phyloP scores from a whole-genome alignment of 495 filamentous ascomycete genomes.

The Tuber aestivum region DNA sequence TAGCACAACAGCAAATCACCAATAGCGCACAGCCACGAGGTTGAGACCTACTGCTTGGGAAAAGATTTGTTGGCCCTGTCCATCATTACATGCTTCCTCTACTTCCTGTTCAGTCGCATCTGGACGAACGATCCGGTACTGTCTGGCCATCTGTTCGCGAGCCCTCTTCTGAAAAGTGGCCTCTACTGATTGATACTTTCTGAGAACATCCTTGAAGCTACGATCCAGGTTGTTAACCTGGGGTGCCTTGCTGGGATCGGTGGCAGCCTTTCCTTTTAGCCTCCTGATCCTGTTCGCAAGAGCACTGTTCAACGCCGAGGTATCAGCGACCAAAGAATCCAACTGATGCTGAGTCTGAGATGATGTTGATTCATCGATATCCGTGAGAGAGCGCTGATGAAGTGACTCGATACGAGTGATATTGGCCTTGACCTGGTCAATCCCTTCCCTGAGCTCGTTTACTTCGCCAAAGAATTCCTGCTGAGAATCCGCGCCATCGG shows the following conservation, averaged over 20 bases:
- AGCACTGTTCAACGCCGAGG: slow-evolving; percentile 71
- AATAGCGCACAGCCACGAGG: not conserved
- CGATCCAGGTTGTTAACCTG: slow-evolving; percentile 75
- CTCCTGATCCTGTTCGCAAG: slow-evolving; percentile 67
- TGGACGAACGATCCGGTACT: slow-evolving; percentile 82
- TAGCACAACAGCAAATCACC: slow-evolving; percentile 16
- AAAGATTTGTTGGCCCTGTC: slow-evolving; percentile 65
- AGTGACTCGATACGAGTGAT: slow-evolving; percentile 55
- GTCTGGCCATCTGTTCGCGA: slow-evolving; percentile 74
- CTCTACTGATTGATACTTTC: slow-evolving; percentile 72
- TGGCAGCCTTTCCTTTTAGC: slow-evolving; percentile 73
- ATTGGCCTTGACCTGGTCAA: slow-evolving; percentile 65
- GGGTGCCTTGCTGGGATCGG: slow-evolving; percentile 60
- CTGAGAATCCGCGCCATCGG: slow-evolving; percentile 48
- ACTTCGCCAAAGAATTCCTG: slow-evolving; percentile 66
- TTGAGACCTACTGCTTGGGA: slow-evolving; percentile 64
- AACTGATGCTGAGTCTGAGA: slow-evolving; percentile 54
- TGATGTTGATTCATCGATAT: slow-evolving; percentile 52
- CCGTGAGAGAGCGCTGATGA: slow-evolving; percentile 56
- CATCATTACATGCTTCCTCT: slow-evolving; percentile 65
- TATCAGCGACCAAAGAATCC: slow-evolving; percentile 58
- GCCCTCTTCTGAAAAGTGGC: slow-evolving; percentile 67
- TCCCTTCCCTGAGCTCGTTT: slow-evolving; percentile 71
- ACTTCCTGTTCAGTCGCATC: slow-evolving; percentile 78
- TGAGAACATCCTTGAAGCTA: slow-evolving; percentile 69